Base-by-base conservation (phyloP, 805 yeast genomes). In the Yarrowia sp. region DNA sequence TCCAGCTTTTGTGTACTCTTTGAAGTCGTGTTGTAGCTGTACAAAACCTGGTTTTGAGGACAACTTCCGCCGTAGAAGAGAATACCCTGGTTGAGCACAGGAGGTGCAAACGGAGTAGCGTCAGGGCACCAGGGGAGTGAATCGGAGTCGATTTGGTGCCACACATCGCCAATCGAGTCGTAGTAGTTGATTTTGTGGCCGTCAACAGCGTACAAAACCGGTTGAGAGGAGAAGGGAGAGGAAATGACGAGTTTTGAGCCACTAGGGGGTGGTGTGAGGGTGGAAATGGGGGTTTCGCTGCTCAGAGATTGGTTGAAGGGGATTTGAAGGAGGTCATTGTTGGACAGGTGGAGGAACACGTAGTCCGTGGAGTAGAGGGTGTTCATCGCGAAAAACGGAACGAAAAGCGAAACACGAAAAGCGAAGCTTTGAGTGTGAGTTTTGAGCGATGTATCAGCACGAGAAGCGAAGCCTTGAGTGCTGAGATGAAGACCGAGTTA, bases 51-150 rank as follows among this genome's bases (percentile, higher is more conserved):
- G 46, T 41, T 63, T n/a, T 5, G 8, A 8, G 45, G 5, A 10
- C 67, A 63, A 3, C 14, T 10, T 5, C 67, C 67, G 15, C 67
- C 67, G n/a, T 48, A 63, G 56, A 63, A 63, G 22, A 63, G 67
- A 38, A 63, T 26, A 3, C 40, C 45, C 8, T 61, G 19, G 22
- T 45, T 22, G 5, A 35, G 52, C 3, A 14, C 22, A 2, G 67
- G 55, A 8, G 67, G 67, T 35, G 67, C 67, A 61, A 61, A 61
- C 5, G 55, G 43, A 19, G 52, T 45, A 2, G 55, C 43, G 19
- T 61, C 67, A 3, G 15, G 2, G 42, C 67, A 61, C 67, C 67
- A 61, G 40, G 49, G 48, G 4, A 12, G 43, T 5, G 38, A 1
- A 11, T 14, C 5, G 1, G 48, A 11, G n/a, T 2, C 1, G 64